Evolutionary conservation across 768 basidiomycete genomes (phyloP), one percentile per base, ranked within the genome.

Genomic region (Pisolithus tinctorius): DNA sequence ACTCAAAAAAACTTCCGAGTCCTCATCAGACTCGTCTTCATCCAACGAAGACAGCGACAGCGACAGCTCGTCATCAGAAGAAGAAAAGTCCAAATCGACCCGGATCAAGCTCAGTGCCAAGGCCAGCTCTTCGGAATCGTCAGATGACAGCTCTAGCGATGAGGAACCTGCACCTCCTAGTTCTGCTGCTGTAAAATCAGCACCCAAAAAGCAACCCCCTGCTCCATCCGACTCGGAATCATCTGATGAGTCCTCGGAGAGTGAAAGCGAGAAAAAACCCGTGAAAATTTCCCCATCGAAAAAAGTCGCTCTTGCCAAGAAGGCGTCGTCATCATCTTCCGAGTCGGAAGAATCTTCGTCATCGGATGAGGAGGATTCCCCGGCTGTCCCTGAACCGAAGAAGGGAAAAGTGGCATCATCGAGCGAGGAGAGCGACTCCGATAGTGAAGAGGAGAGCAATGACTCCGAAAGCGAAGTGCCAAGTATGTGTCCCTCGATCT

Each of bases 31-130:
- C 31, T 31, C 45, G 16, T 31, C 30, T 8, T 20, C 45, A 6
- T 31, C 52, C 10, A 58, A 65, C 16, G 62, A 62, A 17, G 60
- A 60, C 16, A 56, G 59, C 26, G 60, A 61, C 20, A 48, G 50
- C 6, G 57, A 64, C 23, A 57, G 58, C 38, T 69, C 69, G 6
- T 34, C 34, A 34, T 11, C 4, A 7, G 67, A 71, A 34, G 67
- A 66, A 7, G 66, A 67, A 52, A 60, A 58, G 50, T 51, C 63
- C 4, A 53, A 55, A 40, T 47, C 45, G n/a, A 17, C 23, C 20
- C 45, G 36, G 23, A 31, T 47, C 45, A 59, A 66, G 50, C 47
- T 56, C 8, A 49, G 59, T 10, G 36, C 57, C 13, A 26, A 46
- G 16, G 52, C 58, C 1, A 45, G 44, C 10, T 52, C 58, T 8